Conservation (phyloP, 768 basidiomycete genomes). For the Amanita muscaria region DNA sequence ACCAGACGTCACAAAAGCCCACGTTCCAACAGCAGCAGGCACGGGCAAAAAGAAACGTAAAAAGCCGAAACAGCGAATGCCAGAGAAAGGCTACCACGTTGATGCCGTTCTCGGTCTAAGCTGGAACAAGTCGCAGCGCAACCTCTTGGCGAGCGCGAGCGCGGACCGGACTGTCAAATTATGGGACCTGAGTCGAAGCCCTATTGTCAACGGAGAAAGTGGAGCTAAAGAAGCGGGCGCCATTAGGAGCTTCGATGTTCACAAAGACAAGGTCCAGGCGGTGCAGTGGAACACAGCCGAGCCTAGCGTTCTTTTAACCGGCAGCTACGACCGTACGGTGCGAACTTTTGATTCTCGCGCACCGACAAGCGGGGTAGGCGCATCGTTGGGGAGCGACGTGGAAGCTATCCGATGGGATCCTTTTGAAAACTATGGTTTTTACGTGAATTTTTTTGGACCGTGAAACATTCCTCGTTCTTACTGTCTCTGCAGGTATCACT, state of each 20-base stretch:
- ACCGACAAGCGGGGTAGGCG: constrained; percentile 75
- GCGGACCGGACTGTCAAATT: constrained; percentile 95
- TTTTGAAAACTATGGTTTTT: constrained; percentile 83
- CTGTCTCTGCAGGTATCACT: constrained; percentile 63
- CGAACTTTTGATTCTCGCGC: constrained; percentile 88
- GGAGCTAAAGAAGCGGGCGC: constrained; percentile 49
- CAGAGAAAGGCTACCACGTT: constrained; percentile 70
- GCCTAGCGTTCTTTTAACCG: constrained; percentile 84
- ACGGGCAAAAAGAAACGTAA: constrained; percentile 96
- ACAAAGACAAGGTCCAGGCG: constrained; percentile 92
- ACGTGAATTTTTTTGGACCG: constrained; percentile 41
- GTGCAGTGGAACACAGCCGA: constrained; percentile 92
- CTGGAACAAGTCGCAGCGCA: constrained; percentile 89
- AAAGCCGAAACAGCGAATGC: constrained; percentile 60
- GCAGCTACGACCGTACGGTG: constrained; percentile 93
- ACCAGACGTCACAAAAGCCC: constrained; percentile 74
- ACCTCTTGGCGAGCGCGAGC: constrained; percentile 83
- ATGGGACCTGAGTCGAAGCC: constrained; percentile 84
- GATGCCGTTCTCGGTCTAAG: constrained; percentile 89
- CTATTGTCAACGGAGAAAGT: constrained; percentile 27
- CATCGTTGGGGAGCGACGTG: constrained; percentile 82
- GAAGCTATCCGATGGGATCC: constrained; percentile 95
- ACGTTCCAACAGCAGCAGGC: constrained; percentile 71
- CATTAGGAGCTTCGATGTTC: constrained; percentile 76
- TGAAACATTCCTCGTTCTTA: constrained; percentile 2